These are phyloP conservation scores for Clitopilus hobsonii DNA, from an alignment of 768 basidiomycete species.

Conservation along the genomic window DNA sequence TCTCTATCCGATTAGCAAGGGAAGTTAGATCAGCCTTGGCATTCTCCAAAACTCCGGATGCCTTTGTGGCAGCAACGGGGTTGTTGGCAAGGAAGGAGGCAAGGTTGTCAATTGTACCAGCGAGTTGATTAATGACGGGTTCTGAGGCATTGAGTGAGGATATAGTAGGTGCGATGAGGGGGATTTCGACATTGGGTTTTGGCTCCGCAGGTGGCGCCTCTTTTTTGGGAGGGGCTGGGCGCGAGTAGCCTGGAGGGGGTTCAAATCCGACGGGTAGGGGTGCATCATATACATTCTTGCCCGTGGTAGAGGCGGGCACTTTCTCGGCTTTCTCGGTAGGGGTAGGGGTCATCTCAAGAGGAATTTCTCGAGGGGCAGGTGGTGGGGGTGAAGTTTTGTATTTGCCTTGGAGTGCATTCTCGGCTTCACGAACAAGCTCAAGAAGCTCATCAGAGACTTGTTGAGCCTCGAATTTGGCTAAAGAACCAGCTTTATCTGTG, in stretches of 20 bases:
- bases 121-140: constrained; percentile 91
- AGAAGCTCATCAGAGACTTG: constrained; percentile 61
- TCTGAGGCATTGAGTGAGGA: constrained; percentile 70
- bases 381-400: constrained; percentile 22
- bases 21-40: constrained; percentile 80
- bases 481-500: constrained; percentile 10
- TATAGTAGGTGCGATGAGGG: constrained; percentile 79
- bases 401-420: constrained; percentile 59
- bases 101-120: constrained; percentile 88
- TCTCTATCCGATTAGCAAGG: constrained; percentile 72
- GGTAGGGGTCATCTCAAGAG: constrained; percentile 10
- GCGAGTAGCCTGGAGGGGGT: constrained; percentile 83
- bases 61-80: constrained; percentile 62
- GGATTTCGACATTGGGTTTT: constrained; percentile 39
- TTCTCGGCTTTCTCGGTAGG: not conserved
- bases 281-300: constrained; percentile 46
- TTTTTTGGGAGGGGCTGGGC: constrained; percentile 51
- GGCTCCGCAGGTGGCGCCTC: constrained; percentile 20
- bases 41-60: constrained; percentile 68
- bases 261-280: constrained; percentile 93
- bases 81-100: constrained; percentile 78
- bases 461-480: constrained; percentile 12
- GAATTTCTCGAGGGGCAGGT: constrained; percentile 12
- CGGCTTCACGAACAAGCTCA: constrained; percentile 66
- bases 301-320: constrained; percentile 5